Base-by-base conservation (phyloP, 805 yeast species). In the Candida fluviatilis region DNA sequence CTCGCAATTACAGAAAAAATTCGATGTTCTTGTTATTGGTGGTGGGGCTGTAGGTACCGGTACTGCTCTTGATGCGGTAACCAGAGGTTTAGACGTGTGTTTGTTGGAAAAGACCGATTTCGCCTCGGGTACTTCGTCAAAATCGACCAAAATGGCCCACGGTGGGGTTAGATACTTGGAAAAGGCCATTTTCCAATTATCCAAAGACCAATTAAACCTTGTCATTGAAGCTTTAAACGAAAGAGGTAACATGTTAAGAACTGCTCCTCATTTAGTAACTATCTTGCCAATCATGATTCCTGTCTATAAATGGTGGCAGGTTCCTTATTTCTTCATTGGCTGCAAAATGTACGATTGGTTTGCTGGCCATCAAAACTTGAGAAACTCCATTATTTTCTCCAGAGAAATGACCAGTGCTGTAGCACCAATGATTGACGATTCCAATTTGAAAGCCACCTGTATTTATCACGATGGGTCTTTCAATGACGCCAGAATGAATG, bases 1-100 rank as follows among this genome's bases (percentile, higher is more conserved):
- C 36, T 53, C 68, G 4, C 72, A 71, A 42, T 57, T 82, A 41
- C 66, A 66, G 3, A 61, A 75, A 37, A 74, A 82, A 55, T 81
- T 76, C 54, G 97, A 91, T 58, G 75, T 90, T n/a, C 64, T 90
- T 47, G 73, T 90, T 49, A 80, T 91, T 49, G 98, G 98, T 44
- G 97, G 96, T 49, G 98, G 98, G 58, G 97, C 97, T 28, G 82
- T 93, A 12, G 98, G 98, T 46, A 70, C 96, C 4, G 98, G 97
- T 43, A 78, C 87, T 34, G 97, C 96, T 1, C 69, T 90, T 31
- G 98, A 90, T 64, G 96, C 96, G 26, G 76, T 83, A 19, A 76
- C 95, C 31, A 76, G 98, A 62, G 97, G 97, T 34, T 76, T 89
- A 50, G 85, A 87, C 55, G 96, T 88, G 31, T 85, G 95, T 36